Evolutionary conservation across 1,284 basidiomycete genomes (phyloP), one percentile per base, ranked within the genome.

Genomic region (Cutaneotrichosporon cutaneum): DNA sequence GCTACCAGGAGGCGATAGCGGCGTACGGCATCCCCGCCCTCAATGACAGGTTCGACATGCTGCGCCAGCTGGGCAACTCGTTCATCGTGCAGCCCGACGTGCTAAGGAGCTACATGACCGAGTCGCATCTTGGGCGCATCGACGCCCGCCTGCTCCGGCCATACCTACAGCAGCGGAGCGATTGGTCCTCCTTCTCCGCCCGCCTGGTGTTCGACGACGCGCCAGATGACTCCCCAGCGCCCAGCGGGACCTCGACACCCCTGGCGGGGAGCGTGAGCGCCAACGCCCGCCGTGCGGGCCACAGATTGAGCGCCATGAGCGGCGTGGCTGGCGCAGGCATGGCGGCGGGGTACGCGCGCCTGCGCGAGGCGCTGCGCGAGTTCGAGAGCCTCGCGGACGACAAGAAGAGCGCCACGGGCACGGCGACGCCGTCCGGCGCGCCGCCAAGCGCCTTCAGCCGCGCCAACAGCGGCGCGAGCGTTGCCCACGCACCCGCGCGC

Each of bases 1-100:
- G 90, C 48, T 99, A 99, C 74, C 96, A 99, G 82, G 96, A 99
- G 70, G 86, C 87, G 2, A 87, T 97, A 66, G 82, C 84, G 62
- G 86, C 85, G 14, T 98, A 95, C 79, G 84, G 84, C 33, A 88
- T 96, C 47, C 85, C 90, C 1, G 84, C 90, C 2, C 83, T 99
- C 4, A 87, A 89, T 65, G 95, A 98, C 77, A 92, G 96, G 21
- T 99, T 96, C 81, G 96, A 99, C 75, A 98, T 99, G 83, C 88
- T 99, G 67, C 89, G 95, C 51, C 94, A 99, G 78, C 87, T 99
- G 1, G 96, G 96, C 70, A 96, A 98, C 75, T 85, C 95, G 61
- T 99, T 98, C 84, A 88, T 97, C 68, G 90, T 97, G 51, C 89
- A 88, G 63, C 93, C 94, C 5, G 92, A 95, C 65, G 92, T 93